These are phyloP conservation scores for Leccinum disarticulatum DNA, from an alignment of 768 basidiomycete species.

Conservation along the genomic window DNA sequence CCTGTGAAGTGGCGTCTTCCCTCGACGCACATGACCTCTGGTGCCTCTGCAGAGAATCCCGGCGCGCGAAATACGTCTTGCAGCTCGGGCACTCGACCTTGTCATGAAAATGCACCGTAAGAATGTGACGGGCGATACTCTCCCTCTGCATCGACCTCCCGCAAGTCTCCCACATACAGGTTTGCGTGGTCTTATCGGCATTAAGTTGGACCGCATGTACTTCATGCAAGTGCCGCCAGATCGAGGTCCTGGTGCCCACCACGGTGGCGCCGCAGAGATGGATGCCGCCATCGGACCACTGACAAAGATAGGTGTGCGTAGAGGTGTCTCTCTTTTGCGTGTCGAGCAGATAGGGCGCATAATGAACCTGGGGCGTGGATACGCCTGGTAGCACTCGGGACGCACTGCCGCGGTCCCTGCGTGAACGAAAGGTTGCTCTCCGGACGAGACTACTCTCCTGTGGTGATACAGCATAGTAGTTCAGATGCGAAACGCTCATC, in stretches of 20 bases:
- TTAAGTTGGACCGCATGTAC: constrained; percentile 10
- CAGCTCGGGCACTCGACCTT: constrained; percentile 22
- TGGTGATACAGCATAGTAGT: background rate
- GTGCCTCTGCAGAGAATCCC: constrained; percentile 28
- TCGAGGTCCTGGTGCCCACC: constrained; percentile 7
- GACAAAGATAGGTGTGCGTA: constrained; percentile 2
- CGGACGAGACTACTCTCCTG: background rate
- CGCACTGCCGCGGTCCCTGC: background rate
- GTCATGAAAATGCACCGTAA: constrained; percentile 23
- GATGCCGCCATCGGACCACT: constrained; percentile 7
- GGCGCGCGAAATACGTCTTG: constrained; percentile 21
- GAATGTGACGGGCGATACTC: constrained; percentile 27
- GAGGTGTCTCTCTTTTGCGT: background rate
- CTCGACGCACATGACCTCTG: constrained; percentile 8
- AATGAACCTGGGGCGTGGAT: background rate
- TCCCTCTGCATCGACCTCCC: constrained; percentile 23
- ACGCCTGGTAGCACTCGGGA: background rate
- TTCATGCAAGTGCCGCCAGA: constrained; percentile 12
- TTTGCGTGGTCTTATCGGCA: constrained; percentile 5
- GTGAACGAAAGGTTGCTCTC: background rate
- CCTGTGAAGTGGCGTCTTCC: background rate
- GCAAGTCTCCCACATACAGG: constrained; percentile 22
- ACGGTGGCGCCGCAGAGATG: constrained; percentile 1
- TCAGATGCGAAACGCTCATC: too few species aligned
- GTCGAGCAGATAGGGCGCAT: constrained; percentile 9